Evolutionary conservation across 2,329 filamentous ascomycete species (phyloP).

Genomic region (Didymella keratinophila): DNA sequence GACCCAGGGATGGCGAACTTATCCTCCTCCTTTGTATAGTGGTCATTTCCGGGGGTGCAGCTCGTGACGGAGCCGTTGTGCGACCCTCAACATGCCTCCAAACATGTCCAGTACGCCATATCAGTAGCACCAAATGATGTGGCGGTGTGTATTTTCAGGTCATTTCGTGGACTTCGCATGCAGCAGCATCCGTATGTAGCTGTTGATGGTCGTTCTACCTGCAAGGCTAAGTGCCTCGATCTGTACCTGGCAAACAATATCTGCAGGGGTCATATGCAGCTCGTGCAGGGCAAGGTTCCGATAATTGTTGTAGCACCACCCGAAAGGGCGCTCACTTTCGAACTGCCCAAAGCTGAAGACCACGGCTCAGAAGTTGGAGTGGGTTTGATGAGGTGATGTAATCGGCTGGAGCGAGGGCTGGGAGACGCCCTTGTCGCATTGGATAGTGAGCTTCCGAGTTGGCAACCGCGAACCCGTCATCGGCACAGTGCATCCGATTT

Average conservation of each 20-base stretch:
- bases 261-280: conserved; percentile 8
- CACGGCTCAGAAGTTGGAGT: neutral
- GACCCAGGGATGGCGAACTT: neutral
- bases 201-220: conserved; percentile 5
- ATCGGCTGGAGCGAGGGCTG: neutral
- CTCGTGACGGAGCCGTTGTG: neutral
- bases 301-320: conserved; percentile 1
- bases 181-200: conserved; percentile 8
- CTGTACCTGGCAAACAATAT: conserved; percentile 11
- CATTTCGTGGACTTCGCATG: conserved; percentile 1
- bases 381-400: neutral
- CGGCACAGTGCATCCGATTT: neutral
- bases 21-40: neutral
- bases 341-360: neutral
- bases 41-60: neutral
- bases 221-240: neutral
- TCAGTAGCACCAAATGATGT: conserved; percentile 3
- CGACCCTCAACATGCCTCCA: neutral
- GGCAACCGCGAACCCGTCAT: neutral
- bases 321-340: neutral
- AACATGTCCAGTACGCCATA: neutral
- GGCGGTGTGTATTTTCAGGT: conserved; percentile 9
- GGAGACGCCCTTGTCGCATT: neutral
- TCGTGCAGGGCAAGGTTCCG: neutral
- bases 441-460: neutral